phyloP scores from a whole-genome alignment of 345 rosid species.

The Hirschfeldia incana region DNA sequence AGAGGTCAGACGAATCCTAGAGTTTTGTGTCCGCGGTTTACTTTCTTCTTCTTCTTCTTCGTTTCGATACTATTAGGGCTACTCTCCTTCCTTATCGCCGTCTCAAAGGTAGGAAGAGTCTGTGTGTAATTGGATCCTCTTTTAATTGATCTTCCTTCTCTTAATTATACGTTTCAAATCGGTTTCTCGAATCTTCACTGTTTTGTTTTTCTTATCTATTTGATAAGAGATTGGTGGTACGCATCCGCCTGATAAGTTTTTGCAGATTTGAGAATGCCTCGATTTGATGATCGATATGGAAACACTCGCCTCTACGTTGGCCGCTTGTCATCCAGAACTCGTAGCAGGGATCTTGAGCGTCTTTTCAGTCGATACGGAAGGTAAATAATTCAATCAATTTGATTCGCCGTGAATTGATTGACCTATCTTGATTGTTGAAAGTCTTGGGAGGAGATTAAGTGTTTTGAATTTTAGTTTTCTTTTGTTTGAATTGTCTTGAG shows the following conservation, averaged over 20 bases:
- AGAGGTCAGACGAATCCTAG: not conserved
- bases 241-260: not conserved
- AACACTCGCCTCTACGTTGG: conserved; percentile 66
- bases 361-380: conserved; percentile 67
- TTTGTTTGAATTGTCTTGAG: not conserved
- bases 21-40: not conserved
- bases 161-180: not conserved
- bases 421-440: not conserved
- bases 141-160: not conserved
- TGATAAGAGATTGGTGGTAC: not conserved
- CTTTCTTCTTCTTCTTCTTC: no score
- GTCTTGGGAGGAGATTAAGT: no score
- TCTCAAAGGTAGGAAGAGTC: conserved; percentile 20
- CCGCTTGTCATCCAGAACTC: conserved; percentile 54
- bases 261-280: conserved; percentile 55
- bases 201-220: not conserved
- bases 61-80: no score
- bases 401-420: not conserved
- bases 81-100: not conserved
- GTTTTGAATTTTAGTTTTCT: no score
- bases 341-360: conserved; percentile 59
- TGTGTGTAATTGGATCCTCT: not conserved
- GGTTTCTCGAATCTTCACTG: not conserved
- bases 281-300: conserved; percentile 51
- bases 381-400: conserved; percentile 26